These are phyloP conservation scores for Laetiporus sulphureus DNA, from an alignment of 1,284 basidiomycete species.

Conservation along the genomic window DNA sequence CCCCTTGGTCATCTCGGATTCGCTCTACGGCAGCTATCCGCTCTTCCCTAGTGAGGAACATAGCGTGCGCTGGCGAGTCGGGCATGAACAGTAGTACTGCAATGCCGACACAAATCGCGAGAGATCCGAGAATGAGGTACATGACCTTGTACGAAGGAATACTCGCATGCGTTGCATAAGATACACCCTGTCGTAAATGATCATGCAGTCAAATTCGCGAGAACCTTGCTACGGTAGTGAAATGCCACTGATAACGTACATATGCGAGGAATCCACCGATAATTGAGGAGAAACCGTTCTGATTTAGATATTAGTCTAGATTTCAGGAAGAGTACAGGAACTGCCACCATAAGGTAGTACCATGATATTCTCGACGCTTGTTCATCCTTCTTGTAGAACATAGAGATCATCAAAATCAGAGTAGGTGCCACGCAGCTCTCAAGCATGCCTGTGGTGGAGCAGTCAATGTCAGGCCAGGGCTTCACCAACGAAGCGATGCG, in stretches of 20 bases:
- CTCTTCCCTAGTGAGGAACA: constrained; percentile 54
- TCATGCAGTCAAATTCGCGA: neutral
- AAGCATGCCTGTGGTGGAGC: constrained; percentile 44
- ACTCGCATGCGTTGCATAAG: constrained; percentile 41
- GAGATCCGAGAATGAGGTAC: constrained; percentile 56
- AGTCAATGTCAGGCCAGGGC: neutral
- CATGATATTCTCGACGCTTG: constrained; percentile 57
- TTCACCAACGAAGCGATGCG: neutral
- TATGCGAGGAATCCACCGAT: constrained; percentile 67
- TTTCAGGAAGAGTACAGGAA: neutral
- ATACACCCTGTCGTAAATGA: constrained; percentile 37
- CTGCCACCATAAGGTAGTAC: constrained; percentile 59
- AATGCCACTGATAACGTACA: constrained; percentile 6
- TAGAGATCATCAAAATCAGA: constrained; percentile 57
- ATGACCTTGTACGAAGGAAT: constrained; percentile 58
- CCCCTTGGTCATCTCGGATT: constrained; percentile 62
- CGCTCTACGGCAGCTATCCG: constrained; percentile 59
- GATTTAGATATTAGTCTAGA: neutral
- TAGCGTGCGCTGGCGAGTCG: constrained; percentile 58
- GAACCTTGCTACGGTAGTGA: neutral
- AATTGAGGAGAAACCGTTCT: constrained; percentile 43
- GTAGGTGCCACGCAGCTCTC: constrained; percentile 61
- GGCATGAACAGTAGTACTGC: constrained; percentile 58
- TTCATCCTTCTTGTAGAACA: constrained; percentile 69
- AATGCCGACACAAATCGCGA: constrained; percentile 55